Base-by-base conservation (phyloP, 176 grass and related monocot species). In the Zoysia japonica region DNA sequence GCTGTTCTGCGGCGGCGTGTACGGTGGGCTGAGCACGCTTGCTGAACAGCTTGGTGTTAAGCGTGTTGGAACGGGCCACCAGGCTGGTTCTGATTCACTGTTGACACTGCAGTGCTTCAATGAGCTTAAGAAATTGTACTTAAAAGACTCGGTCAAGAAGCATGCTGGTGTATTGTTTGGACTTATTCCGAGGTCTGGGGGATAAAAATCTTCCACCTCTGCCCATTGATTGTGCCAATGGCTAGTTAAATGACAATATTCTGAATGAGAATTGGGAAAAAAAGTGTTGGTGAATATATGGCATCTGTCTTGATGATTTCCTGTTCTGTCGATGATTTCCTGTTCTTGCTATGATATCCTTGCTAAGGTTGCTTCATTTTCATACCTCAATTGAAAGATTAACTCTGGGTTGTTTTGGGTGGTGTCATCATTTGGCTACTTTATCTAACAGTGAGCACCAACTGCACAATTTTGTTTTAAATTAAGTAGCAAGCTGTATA, bases 161-260 rank as follows among this genome's bases (percentile, higher is more conserved):
- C 82, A 96, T 82, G 76, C 83, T n/a, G 88, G 93, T 63, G 68
- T 93, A 61, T 89, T 96, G 82, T 96, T 84, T 90, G 93, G 93
- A 63, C 86, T 85, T 71, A 49, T 82, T 13, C 47, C 72, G 66
- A 88, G 86, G 79, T 72, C 79, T 90, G 89, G 84, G 50, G 64
- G 40, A 60, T 84, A 80, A 74, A 51, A 79, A 43, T 48, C 71
- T 65, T 36, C 55, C 47, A 70, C 9, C 82, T 65, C 71, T 46
- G 13, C 83, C 77, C 73, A 80, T 71, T 82, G 79, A 72, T 74
- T 94, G 80, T 71, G 56, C 82, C 82, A 70, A 93, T 78, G 63
- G 66, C 65, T 75, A 82, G 79, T 85, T 43, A 84, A 90, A 93
- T 77, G 85, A 91, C 72, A 77, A 84, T 47, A n/a, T 67, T 86